phyloP scores from a whole-genome alignment of 2,329 filamentous ascomycete species.

The Alternaria dauci region DNA sequence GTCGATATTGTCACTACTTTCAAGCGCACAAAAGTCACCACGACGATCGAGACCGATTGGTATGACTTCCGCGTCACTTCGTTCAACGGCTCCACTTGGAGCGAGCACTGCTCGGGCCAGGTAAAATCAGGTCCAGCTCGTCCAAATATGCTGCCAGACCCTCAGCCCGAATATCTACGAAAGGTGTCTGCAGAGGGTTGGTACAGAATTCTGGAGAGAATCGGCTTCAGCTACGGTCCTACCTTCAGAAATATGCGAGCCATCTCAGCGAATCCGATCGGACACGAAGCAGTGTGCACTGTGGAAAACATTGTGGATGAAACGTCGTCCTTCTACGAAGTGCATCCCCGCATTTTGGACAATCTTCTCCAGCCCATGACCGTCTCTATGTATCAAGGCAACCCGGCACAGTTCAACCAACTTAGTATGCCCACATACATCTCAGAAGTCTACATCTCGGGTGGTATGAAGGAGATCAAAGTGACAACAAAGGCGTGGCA shows the following conservation, averaged over 20 bases:
- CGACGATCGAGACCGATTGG: not conserved
- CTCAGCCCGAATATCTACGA: not conserved
- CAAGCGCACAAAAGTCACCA: not conserved
- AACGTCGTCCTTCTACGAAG: not conserved
- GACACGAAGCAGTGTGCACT: too few species aligned
- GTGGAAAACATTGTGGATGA: not conserved
- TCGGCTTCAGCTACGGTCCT: not conserved
- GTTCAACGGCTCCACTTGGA: not conserved
- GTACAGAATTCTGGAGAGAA: not conserved
- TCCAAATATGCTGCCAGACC: not conserved
- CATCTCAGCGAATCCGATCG: not conserved
- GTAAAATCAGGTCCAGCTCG: not conserved
- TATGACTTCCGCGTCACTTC: not conserved
- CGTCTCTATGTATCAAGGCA: not conserved
- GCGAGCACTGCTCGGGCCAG: not conserved
- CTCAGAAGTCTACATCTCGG: too few species aligned
- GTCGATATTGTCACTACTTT: not conserved
- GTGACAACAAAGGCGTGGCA: not conserved
- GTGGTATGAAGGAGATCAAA: not conserved
- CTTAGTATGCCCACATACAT: not conserved
- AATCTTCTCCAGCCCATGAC: not conserved
- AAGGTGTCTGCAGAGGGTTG: not conserved
- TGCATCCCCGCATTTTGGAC: not conserved
- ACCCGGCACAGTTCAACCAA: not conserved
- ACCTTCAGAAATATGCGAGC: not conserved